Evolutionary conservation across 192 early-diverging fungal genomes (phyloP), one percentile per base, ranked within the genome.

Genomic region (Coemansia sp.): DNA sequence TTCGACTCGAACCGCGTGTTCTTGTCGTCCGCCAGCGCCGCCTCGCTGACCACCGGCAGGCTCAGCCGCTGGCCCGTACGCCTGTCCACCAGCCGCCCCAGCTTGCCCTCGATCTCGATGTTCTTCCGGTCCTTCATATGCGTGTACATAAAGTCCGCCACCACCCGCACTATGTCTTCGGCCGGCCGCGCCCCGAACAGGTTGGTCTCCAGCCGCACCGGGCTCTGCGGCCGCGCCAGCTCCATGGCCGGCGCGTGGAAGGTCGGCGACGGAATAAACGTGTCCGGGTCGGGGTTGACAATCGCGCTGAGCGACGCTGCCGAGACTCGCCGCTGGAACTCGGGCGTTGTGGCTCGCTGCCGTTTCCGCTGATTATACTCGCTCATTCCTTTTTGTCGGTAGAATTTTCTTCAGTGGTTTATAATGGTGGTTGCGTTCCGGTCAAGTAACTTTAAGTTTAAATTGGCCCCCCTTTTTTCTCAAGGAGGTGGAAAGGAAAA

Each of bases 51-150:
- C 23, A 90, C 82, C 2, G 85, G 85, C 39, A 93, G 58, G 15
- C 58, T 55, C 17, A 92, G 60, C 22, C 91, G 80, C 42, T 75
- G 51, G 0, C 76, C 56, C 1, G 82, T 84, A 11, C 59, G 63
- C 48, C 83, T 88, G 53, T 91, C 87, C 5, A 90, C 61, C 17
- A 96, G 64, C 34, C 83, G 50, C 6, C 94, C 94, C 8, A 96
- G 76, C 67, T 96, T 96, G n/a, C 88, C 91, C 64, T 96, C 94
- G 56, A 96, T 92, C 51, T 78, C 58, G 32, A 60, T 60, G 55
- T 57, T 70, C 2, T 63, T 42, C 9, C 67, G 59, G 42, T 70
- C 71, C 38, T 78, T 59, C 48, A 82, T 67, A 36, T 86, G 67
- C 31, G 80, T 67, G 35, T 60, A 78, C 42, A 88, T 51, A 64